phyloP scores from a whole-genome alignment of 208 protist species.

The Polymyxa betae region DNA sequence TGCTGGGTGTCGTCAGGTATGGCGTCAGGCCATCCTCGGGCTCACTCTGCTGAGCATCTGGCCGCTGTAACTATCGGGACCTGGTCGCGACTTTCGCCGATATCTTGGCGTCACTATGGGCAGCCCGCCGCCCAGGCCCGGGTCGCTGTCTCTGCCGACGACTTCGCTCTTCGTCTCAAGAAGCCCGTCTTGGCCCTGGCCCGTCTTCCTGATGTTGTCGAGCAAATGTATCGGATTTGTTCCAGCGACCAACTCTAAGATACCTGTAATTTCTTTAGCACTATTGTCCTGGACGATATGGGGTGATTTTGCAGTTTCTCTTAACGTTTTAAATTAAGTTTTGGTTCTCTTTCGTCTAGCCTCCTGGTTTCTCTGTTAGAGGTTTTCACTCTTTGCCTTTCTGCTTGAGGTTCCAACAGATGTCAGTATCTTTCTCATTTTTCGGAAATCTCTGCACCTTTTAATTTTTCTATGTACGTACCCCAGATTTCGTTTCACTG shows the following conservation, averaged over 20 bases:
- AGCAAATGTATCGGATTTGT: neutral
- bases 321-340: too few species aligned
- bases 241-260: neutral
- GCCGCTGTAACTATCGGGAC: constrained; percentile 22
- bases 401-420: too few species aligned
- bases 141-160: neutral
- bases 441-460: too few species aligned
- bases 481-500: too few species aligned
- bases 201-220: neutral
- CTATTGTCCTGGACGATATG: neutral
- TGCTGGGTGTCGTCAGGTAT: too few species aligned
- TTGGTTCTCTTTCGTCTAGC: too few species aligned
- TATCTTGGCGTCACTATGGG: neutral
- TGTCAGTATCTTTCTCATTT: too few species aligned
- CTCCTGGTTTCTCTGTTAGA: too few species aligned
- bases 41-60: neutral
- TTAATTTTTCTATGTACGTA: too few species aligned
- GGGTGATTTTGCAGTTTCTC: too few species aligned
- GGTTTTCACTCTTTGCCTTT: too few species aligned
- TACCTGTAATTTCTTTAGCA: neutral
- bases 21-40: neutral
- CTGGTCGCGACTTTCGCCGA: neutral
- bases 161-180: neutral
- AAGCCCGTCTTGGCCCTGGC: neutral
- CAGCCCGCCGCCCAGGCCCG: neutral